Base-by-base conservation (phyloP, 1,139 yeast genomes). In the Hemisphaericaspora subhashii region DNA sequence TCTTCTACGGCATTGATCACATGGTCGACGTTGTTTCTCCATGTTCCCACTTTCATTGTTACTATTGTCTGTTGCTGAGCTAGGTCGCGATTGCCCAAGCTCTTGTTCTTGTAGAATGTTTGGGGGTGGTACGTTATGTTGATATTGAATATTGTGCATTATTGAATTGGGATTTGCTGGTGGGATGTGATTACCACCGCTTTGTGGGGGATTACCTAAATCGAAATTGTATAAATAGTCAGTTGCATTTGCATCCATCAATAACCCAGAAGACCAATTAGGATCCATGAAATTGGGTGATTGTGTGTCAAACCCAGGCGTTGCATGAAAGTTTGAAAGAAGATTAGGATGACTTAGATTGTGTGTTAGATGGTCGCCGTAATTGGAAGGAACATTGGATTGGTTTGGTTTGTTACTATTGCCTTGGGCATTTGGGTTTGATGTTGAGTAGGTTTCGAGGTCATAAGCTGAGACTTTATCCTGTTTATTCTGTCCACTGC, bases 1-100 rank as follows among this genome's bases (percentile, higher is more conserved):
- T 38, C 83, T 64, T 42, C 85, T 65, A 39, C 86, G 66, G 57
- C 90, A 83, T 50, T 80, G 86, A 52, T 81, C 87, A 55, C 90
- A 83, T 1, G 86, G 83, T 12, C 77, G 62, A 21, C 71, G 58
- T 33, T 58, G 66, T 39, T 65, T 64, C 9, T 27, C 31, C 7
- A 6, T n/a, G 16, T 15, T 27, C 9, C 16, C 28, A 12, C 5
- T 14, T 25, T 25, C 28, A 9, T 25, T 12, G n/a, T n/a, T n/a
- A n/a, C n/a, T n/a, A n/a, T n/a, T n/a, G 16, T 14, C 28, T 22
- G 30, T 16, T 38, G 32, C 15, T 27, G 30, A 17, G 16, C 25
- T 30, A 36, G 32, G 13, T 30, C 20, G 12, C 11, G 31, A 16
- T 27, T 16, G 21, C 8, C 23, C 11, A 27, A 15, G 5, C n/a